phyloP scores from a whole-genome alignment of 805 yeast genomes.

The Peterozyma xylosa region DNA sequence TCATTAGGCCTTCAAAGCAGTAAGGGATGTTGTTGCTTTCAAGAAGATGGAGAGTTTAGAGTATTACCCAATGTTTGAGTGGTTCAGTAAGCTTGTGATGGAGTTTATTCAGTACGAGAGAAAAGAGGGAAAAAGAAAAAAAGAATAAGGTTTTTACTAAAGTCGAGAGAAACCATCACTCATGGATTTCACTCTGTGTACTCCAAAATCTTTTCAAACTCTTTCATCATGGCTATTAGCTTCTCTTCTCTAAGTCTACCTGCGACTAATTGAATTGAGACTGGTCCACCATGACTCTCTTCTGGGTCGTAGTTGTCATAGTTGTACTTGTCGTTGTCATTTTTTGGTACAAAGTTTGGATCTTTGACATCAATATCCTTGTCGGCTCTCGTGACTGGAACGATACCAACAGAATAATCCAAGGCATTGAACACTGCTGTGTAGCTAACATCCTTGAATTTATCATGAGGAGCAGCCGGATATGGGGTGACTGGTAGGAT shows the following conservation, averaged over 20 bases:
- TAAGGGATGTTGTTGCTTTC: no score
- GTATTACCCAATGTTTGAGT: no score
- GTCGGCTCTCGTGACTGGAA: constrained; percentile 56
- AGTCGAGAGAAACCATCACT: no score
- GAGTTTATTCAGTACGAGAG: no score
- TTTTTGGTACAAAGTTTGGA: constrained; percentile 20
- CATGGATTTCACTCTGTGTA: constrained; percentile 1
- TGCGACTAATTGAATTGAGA: constrained; percentile 61
- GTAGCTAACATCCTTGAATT: constrained; percentile 35
- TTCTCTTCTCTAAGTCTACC: constrained; percentile 56
- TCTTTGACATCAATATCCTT: constrained; percentile 26
- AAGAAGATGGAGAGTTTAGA: no score
- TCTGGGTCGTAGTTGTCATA: constrained; percentile 36
- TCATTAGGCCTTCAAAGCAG: no score
- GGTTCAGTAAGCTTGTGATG: no score
- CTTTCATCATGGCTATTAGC: constrained; percentile 14
- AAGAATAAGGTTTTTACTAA: no score
- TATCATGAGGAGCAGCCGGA: constrained; percentile 25
- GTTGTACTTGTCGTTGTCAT: constrained; percentile 35
- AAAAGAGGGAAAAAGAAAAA: no score
- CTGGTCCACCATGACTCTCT: constrained; percentile 52
- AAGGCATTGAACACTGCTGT: constrained; percentile 43
- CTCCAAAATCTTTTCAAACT: constrained; percentile 3
- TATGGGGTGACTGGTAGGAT: constrained; percentile 40
- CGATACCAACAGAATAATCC: constrained; percentile 38